Conservation (phyloP, 768 basidiomycete species). For the Pleurotus tuber-regium region DNA sequence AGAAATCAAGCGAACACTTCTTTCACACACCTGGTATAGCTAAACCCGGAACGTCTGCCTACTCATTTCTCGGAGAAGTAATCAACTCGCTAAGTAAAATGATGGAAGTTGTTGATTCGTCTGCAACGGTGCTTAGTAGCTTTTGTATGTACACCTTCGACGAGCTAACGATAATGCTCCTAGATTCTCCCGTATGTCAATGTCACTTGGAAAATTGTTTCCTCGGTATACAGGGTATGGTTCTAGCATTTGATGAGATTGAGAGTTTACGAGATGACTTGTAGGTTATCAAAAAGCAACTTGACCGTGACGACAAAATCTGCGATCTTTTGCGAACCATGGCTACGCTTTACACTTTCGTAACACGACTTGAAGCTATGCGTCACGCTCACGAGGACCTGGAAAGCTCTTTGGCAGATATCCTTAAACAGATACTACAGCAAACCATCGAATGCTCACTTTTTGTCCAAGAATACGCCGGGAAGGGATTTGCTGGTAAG, state of each 20-base stretch:
- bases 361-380: conserved; percentile 24
- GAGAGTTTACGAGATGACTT: background rate
- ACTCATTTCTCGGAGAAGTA: background rate
- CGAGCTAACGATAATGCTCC: background rate
- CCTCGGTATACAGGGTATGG: conserved; percentile 9
- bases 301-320: conserved; percentile 23
- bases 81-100: background rate
- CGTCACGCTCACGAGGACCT: conserved; percentile 25
- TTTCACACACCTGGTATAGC: background rate
- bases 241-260: background rate
- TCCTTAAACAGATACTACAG: conserved; percentile 22
- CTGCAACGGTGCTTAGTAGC: background rate
- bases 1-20: background rate
- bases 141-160: background rate
- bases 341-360: conserved; percentile 28
- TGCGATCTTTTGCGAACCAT: conserved; percentile 26
- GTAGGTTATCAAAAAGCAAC: conserved; percentile 26
- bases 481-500: conserved; percentile 30
- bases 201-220: conserved; percentile 6
- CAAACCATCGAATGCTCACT: conserved; percentile 35
- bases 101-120: background rate
- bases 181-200: conserved; percentile 11
- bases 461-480: conserved; percentile 33
- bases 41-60: background rate
- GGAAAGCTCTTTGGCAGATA: conserved; percentile 15